These are phyloP conservation scores for Corchorus capsularis DNA, from an alignment of 345 rosid genomes.

Conservation along the genomic window DNA sequence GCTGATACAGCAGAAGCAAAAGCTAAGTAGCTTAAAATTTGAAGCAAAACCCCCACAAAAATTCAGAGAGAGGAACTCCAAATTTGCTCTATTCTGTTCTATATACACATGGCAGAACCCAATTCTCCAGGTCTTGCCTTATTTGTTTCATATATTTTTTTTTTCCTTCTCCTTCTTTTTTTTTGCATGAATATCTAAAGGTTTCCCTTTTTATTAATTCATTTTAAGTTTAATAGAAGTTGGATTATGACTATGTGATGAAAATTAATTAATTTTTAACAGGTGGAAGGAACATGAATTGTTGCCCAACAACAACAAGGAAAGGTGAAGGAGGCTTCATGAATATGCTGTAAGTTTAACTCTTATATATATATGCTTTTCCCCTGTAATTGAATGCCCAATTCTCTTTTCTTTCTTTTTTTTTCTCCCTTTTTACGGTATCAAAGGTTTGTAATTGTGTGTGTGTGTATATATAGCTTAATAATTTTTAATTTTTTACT, in stretches of 20 bases:
- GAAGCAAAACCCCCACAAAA: neutral
- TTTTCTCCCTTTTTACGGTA: too few species aligned
- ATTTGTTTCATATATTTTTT: neutral
- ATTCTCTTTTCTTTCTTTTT: too few species aligned
- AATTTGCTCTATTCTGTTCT: neutral
- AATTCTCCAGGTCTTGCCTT: neutral
- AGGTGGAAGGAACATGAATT: neutral
- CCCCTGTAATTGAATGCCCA: neutral
- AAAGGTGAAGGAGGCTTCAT: slow-evolving; percentile 5
- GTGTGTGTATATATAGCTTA: too few species aligned
- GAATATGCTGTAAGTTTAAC: neutral
- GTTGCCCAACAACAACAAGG: slow-evolving; percentile 7
- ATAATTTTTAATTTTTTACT: too few species aligned
- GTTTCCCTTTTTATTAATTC: neutral
- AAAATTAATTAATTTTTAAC: neutral
- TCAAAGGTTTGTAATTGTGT: too few species aligned
- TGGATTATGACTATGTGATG: too few species aligned
- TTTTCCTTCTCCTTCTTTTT: neutral
- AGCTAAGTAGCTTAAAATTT: too few species aligned
- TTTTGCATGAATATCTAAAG: neutral
- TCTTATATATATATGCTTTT: neutral
- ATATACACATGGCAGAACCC: neutral
- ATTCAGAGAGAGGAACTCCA: neutral
- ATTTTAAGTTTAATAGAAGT: too few species aligned
- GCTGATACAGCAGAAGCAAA: neutral